A percentile compares a stretch with the other conserved stretches of the same genome.
These are phyloP conservation scores for Fusarium denticulatum DNA, from an alignment of 2,329 filamentous ascomycete genomes.

Conservation along the genomic window DNA sequence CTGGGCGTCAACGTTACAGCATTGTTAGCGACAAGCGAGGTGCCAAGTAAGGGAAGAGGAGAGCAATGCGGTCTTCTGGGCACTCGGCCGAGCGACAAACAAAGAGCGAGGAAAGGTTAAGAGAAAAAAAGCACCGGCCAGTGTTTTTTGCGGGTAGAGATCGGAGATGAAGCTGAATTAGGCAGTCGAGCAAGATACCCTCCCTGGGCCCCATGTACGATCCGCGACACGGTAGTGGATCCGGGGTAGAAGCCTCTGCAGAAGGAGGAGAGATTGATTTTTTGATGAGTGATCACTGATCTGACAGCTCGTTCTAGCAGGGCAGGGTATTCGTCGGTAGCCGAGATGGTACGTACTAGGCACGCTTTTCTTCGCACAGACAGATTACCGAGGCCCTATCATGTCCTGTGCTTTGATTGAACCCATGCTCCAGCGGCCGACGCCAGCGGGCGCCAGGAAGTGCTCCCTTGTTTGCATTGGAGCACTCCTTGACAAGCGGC, in stretches of 20 bases:
- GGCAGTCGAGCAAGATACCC: constrained; percentile 34
- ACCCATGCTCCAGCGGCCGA: constrained; percentile 31
- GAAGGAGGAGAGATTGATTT: constrained; percentile 23
- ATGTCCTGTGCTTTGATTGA: constrained; percentile 16
- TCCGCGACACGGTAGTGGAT: constrained; percentile 43
- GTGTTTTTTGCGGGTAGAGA: neutral
- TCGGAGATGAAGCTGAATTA: constrained; percentile 45
- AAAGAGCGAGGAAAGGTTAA: neutral
- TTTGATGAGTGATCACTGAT: constrained; percentile 28
- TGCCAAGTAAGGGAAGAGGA: neutral
- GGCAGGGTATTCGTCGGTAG: constrained; percentile 13
- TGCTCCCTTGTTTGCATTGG: neutral
- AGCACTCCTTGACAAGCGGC: constrained; percentile 9
- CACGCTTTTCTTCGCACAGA: constrained; percentile 9
- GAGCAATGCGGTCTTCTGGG: constrained; percentile 29
- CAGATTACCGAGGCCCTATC: constrained; percentile 34
- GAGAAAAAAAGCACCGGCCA: constrained; percentile 9
- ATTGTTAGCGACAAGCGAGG: constrained; percentile 24
- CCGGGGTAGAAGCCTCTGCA: constrained; percentile 41
- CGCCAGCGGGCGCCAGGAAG: constrained; percentile 30
- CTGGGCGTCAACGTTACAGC: constrained; percentile 22
- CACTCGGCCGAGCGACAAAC: constrained; percentile 43
- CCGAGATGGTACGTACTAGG: constrained; percentile 14
- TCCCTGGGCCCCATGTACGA: constrained; percentile 35
- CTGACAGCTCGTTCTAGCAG: constrained; percentile 15